A percentile compares a stretch with the other conserved stretches of the same genome.
These are phyloP conservation scores for Aspergillus brasiliensis DNA, from an alignment of 2,329 filamentous ascomycete genomes.

Conservation along the genomic window DNA sequence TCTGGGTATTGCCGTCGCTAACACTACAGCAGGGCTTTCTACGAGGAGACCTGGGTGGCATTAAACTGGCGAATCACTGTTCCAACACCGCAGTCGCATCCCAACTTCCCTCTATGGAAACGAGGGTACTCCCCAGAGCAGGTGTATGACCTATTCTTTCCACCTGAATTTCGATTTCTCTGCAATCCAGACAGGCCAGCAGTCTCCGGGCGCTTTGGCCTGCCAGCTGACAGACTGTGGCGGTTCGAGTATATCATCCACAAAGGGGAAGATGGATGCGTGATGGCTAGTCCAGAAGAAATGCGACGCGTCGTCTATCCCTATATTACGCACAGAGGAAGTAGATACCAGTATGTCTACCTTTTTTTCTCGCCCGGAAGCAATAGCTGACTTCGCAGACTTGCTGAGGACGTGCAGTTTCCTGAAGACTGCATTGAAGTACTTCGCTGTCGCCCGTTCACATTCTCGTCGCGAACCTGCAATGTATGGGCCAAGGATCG, in stretches of 20 bases:
- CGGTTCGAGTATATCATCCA: constrained; percentile 36
- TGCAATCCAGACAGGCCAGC: constrained; percentile 46
- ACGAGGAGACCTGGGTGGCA: constrained; percentile 50
- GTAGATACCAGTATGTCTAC: constrained; percentile 15
- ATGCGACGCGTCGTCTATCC: constrained; percentile 31
- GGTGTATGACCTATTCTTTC: constrained; percentile 54
- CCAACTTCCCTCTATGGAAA: constrained; percentile 52
- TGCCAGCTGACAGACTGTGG: constrained; percentile 45
- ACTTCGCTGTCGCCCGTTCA: constrained; percentile 50
- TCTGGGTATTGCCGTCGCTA: constrained; percentile 6
- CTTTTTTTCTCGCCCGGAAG: too few relatives aligned
- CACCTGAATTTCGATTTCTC: constrained; percentile 48
- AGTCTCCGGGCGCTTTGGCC: constrained; percentile 51
- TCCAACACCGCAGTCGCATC: constrained; percentile 51
- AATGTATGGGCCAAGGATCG: constrained; percentile 50
- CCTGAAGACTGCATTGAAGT: constrained; percentile 52
- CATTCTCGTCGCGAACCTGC: constrained; percentile 47
- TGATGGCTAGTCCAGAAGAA: constrained; percentile 34
- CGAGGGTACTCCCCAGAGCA: constrained; percentile 49
- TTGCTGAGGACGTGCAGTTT: constrained; percentile 35
- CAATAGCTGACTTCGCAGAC: constrained; percentile 12
- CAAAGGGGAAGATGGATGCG: constrained; percentile 30
- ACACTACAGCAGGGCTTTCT: constrained; percentile 14
- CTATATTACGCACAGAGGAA: constrained; percentile 28
- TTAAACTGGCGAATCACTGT: constrained; percentile 48